Evolutionary conservation across 352 stramenopile species (phyloP).

Genomic region (Pythium sukuiense): DNA sequence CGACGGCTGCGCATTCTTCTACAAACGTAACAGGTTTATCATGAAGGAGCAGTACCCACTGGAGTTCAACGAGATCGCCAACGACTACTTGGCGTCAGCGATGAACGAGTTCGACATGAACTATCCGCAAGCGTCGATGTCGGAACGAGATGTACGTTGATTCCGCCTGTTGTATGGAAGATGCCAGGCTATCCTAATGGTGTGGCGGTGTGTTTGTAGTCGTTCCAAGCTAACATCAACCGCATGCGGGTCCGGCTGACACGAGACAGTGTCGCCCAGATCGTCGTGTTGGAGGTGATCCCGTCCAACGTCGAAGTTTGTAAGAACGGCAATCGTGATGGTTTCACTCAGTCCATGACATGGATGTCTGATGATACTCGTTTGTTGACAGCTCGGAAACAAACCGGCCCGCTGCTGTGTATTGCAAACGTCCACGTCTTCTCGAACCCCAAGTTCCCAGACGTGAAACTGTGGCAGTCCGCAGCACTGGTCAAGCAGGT

Average conservation of each 20-base stretch:
- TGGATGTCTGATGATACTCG: constrained; percentile 7
- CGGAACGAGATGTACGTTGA: constrained; percentile 49
- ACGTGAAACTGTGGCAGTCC: constrained; percentile 99
- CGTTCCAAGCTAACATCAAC: constrained; percentile 32
- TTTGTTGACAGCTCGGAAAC: constrained; percentile 25
- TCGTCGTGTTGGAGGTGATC: constrained; percentile 95
- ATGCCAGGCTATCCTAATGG: background rate
- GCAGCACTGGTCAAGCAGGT: constrained; percentile 87
- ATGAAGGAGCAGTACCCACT: constrained; percentile 93
- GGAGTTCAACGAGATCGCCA: constrained; percentile 96
- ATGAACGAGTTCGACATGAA: constrained; percentile 80
- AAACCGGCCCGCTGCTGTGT: constrained; percentile 78
- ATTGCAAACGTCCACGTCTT: constrained; percentile 99
- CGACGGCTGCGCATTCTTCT: constrained; percentile 98
- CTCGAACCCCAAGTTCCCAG: constrained; percentile 97
- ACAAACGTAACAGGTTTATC: constrained; percentile 91
- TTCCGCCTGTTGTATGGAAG: background rate
- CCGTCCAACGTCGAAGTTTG: constrained; percentile 74
- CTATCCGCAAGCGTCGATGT: constrained; percentile 65
- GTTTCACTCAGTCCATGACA: background rate
- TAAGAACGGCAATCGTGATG: constrained; percentile 25
- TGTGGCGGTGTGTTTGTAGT: constrained; percentile 7
- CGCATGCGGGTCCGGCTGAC: constrained; percentile 88
- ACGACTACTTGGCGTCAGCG: constrained; percentile 63
- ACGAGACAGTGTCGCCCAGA: constrained; percentile 98